Evolutionary conservation across 345 rosid species (phyloP).

Genomic region (Jatropha curcas): DNA sequence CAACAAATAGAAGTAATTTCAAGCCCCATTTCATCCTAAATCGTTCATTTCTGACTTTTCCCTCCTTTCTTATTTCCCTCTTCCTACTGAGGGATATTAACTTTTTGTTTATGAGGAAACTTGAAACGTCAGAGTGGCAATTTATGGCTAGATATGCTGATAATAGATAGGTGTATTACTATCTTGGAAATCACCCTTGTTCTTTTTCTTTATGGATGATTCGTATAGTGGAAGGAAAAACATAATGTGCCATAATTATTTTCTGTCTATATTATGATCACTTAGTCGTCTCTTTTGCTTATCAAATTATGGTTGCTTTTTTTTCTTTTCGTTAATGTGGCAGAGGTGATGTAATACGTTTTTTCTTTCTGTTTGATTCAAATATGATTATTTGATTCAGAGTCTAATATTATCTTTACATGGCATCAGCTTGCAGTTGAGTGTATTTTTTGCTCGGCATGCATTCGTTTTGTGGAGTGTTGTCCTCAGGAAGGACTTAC

Average conservation of each 20-base stretch:
- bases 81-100: no score
- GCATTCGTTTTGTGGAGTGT: slow-evolving; percentile 96
- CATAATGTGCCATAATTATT: not conserved
- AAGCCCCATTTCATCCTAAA: no score
- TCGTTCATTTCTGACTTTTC: no score
- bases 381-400: slow-evolving; percentile 12
- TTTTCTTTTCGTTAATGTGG: not conserved
- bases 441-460: slow-evolving; percentile 99
- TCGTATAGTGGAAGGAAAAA: not conserved
- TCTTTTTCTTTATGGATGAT: not conserved
- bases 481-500: slow-evolving; percentile 99
- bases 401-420: slow-evolving; percentile 24
- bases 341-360: not conserved
- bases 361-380: not conserved
- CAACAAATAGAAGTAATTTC: no score
- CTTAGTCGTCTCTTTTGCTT: not conserved
- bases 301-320: not conserved
- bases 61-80: no score
- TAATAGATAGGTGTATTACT: not conserved
- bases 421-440: slow-evolving; percentile 92
- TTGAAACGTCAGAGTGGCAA: no score
- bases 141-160: not conserved
- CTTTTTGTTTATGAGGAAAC: no score
- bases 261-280: not conserved
- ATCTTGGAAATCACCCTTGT: not conserved